Percentiles rank a stretch among this genome's conserved stretches.
These are phyloP conservation scores for Biscutella auriculata DNA, from an alignment of 441 rosid genomes.

Conservation along the genomic window DNA sequence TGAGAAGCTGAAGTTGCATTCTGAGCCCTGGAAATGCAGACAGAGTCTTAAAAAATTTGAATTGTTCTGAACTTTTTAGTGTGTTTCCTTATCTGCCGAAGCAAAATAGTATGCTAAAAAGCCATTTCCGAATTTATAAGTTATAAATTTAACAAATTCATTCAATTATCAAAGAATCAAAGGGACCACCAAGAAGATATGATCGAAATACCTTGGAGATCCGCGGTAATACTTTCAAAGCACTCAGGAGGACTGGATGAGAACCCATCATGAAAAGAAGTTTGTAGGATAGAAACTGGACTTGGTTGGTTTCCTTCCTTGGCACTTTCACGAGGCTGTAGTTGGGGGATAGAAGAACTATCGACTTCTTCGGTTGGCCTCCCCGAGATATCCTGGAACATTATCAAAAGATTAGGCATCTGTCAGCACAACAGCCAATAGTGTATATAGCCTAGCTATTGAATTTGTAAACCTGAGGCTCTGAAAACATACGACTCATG, in stretches of 20 bases:
- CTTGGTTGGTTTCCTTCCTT: slow-evolving; percentile 93
- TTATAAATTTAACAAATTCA: no score
- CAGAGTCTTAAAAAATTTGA: no score
- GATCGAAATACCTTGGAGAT: slow-evolving; percentile 66
- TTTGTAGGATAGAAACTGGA: slow-evolving; percentile 84
- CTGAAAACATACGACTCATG: background rate
- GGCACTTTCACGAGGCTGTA: slow-evolving; percentile 40
- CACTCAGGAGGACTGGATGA: slow-evolving; percentile 85
- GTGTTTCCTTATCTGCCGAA: no score
- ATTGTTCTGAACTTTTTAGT: no score
- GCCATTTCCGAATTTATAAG: no score
- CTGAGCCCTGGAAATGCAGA: slow-evolving; percentile 57
- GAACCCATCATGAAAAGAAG: slow-evolving; percentile 63
- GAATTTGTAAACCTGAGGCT: background rate
- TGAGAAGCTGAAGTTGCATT: slow-evolving; percentile 89
- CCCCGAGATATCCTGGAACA: slow-evolving; percentile 40
- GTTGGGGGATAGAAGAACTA: slow-evolving; percentile 34
- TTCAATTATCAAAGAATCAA: background rate
- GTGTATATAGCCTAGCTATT: background rate
- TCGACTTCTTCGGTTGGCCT: slow-evolving; percentile 22
- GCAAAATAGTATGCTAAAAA: no score
- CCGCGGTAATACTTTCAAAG: slow-evolving; percentile 84
- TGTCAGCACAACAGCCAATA: background rate
- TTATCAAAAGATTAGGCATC: background rate
- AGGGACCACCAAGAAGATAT: background rate